Evolutionary conservation across 2,329 filamentous ascomycete species (phyloP).

Genomic region (Hymenoscyphus scutula): DNA sequence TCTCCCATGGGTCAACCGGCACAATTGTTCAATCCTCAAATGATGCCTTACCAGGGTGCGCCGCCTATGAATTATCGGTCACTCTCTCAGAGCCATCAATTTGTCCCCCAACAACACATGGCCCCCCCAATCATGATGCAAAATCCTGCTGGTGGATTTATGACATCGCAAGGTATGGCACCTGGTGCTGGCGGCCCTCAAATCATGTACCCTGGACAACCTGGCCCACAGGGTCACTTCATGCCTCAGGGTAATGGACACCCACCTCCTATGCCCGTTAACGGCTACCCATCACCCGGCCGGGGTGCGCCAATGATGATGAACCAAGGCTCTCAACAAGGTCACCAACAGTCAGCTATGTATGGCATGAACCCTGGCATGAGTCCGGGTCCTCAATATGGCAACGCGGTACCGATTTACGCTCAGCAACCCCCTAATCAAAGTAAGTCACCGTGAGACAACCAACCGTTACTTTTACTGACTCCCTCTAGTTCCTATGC

Average conservation of each 20-base stretch:
- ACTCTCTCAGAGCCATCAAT: conserved; percentile 70
- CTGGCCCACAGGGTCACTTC: conserved; percentile 60
- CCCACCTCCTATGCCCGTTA: conserved; percentile 59
- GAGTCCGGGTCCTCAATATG: conserved; percentile 63
- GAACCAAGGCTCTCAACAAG: conserved; percentile 90
- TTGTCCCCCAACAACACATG: conserved; percentile 72
- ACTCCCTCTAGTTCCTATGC: conserved; percentile 52
- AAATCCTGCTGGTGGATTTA: conserved; percentile 65
- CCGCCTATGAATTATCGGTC: conserved; percentile 70
- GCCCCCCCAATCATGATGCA: conserved; percentile 81
- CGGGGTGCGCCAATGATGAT: conserved; percentile 90
- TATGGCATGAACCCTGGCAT: conserved; percentile 70
- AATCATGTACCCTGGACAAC: conserved; percentile 72
- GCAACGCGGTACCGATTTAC: conserved; percentile 54
- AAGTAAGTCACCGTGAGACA: conserved; percentile 54
- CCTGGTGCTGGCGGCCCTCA: conserved; percentile 56
- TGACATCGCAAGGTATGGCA: conserved; percentile 71
- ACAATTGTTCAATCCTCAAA: conserved; percentile 70
- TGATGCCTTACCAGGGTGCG: conserved; percentile 66
- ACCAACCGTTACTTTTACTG: conserved; percentile 34
- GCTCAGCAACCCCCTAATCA: conserved; percentile 67
- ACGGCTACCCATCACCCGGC: conserved; percentile 85
- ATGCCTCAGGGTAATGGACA: conserved; percentile 57
- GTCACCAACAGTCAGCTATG: conserved; percentile 62
- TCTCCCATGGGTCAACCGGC: conserved; percentile 66